A percentile compares a stretch with the other conserved stretches of the same genome.
These are phyloP conservation scores for Xylaria arbuscula DNA, from an alignment of 2,329 filamentous ascomycete species.

Conservation along the genomic window DNA sequence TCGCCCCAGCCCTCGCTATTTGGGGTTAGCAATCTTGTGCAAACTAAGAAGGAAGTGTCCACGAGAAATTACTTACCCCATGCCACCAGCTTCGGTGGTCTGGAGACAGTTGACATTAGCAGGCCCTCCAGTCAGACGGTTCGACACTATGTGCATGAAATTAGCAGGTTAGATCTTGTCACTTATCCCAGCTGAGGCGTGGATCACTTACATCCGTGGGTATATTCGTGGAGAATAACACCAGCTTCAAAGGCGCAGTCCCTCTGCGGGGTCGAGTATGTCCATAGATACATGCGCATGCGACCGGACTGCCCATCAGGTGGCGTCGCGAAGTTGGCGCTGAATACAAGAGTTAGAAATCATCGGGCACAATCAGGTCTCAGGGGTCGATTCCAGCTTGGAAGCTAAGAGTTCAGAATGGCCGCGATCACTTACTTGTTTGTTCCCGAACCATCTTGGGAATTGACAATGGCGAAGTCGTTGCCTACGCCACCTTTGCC, in stretches of 20 bases:
- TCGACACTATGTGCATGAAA: conserved; percentile 56
- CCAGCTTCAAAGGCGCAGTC: conserved; percentile 69
- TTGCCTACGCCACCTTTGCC: conserved; percentile 61
- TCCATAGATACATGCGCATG: conserved; percentile 71
- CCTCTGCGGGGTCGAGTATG: conserved; percentile 57
- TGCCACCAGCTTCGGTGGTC: conserved; percentile 57
- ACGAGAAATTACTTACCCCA: conserved; percentile 48
- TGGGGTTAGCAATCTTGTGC: neutral
- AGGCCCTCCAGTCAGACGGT: conserved; percentile 68
- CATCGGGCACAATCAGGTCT: neutral
- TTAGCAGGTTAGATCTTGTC: conserved; percentile 3
- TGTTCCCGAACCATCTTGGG: conserved; percentile 65
- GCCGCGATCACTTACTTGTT: conserved; percentile 56
- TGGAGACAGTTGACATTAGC: conserved; percentile 61
- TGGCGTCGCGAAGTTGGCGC: conserved; percentile 60
- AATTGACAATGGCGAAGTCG: conserved; percentile 66
- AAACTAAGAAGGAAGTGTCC: neutral
- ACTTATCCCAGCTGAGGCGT: neutral
- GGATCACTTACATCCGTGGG: conserved; percentile 57
- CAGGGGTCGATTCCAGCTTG: no score
- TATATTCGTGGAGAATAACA: conserved; percentile 70
- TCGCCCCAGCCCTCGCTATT: conserved; percentile 62
- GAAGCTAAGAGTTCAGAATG: neutral
- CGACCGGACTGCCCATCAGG: conserved; percentile 61
- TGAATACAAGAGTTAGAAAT: conserved; percentile 12